Base-by-base conservation (phyloP, 2,329 filamentous ascomycete species). In the Coniella lustricola region DNA sequence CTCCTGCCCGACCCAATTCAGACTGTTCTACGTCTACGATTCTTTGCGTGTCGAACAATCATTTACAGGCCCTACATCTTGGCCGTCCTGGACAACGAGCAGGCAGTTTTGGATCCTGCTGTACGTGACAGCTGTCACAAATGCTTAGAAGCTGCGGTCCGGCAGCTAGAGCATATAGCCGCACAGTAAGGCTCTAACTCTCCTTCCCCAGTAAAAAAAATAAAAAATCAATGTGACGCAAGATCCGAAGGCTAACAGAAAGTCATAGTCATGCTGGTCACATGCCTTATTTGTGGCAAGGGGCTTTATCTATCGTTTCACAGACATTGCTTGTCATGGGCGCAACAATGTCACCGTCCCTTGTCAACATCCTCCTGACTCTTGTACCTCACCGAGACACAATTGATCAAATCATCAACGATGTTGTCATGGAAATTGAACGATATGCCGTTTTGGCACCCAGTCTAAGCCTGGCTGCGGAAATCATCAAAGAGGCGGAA, bases 241-340 rank as follows among this genome's bases (percentile, higher is more conserved):
- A 10, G 10, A 29, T 10, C 9, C 17, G 16, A 16, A 41, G 22
- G 39, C 48, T 52, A 9, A 52, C 39, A 36, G 2, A 13, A 3
- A 13, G 32, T 7, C 17, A 57, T 60, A 85, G 81, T 67, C 87
- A 90, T 60, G 85, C 84, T 52, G 87, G 87, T 44, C 87, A 91
- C 62, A 83, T 93, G 70, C 87, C 87, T 12, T 93, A 91, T 65
- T 76, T 91, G 17, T 93, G 86, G 83, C 87, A 91, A 69, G 87
- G 87, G 16, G 85, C 87, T 8, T 74, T 93, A 33, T 90, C 85
- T 18, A 87, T 93, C 60, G 85, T 90, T 18, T 89, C 85, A 5
- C 87, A 93, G 64, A 85, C 85, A 2, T 72, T 93, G 14, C 72
- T 93, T 37, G 79, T 93, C 31, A 91, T 93, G 87, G 87, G 86